Evolutionary conservation across 441 rosid species (phyloP), one percentile per base, ranked within the genome.

Genomic region (Croton setiger): DNA sequence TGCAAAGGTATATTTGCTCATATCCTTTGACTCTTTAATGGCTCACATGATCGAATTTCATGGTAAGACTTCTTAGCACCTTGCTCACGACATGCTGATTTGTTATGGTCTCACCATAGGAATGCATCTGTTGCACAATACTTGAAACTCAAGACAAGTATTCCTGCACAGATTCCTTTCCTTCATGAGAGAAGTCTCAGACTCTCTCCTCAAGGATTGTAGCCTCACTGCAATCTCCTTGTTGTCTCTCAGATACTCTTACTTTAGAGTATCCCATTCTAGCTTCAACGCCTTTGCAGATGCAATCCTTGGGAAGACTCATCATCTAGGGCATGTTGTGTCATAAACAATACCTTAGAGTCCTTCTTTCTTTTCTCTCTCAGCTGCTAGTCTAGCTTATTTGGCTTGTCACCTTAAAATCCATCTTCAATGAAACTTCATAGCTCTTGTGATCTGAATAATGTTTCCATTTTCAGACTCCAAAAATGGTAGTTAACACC

Each of bases 221-320:
- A 62, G 6, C 14, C 44, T 62, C 5, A 62, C 53, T 3, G n/a
- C 14, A 1, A 62, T 43, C 7, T 41, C 51, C 65, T 61, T 61
- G 5, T 41, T 39, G 49, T 41, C 12, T 1, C 49, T 14, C 31
- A 18, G 1, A 47, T 21, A 45, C 47, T 69, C 44, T 8, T 9
- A 3, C 11, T 60, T n/a, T 4, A 60, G 37, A 47, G 13, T 60
- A 6, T 68, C 45, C 72, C 65, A 68, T 7, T 64, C 72, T 18
- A 59, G 13, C 7, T 59, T 59, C 0, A 20, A 6, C 2, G 65
- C n/a, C 2, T 4, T 2, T 4, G 51, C 61, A 5, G 23, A 8
- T 5, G 39, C 13, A 54, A 66, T 53, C 4, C 51, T 20, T 0
- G 37, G 14, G 7, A 53, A 66, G 0, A 53, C 0, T 33, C 41